A percentile compares a stretch with the other conserved stretches of the same genome.
phyloP scores from a whole-genome alignment of 2,329 filamentous ascomycete genomes.

The Helicocarpus griseus region DNA sequence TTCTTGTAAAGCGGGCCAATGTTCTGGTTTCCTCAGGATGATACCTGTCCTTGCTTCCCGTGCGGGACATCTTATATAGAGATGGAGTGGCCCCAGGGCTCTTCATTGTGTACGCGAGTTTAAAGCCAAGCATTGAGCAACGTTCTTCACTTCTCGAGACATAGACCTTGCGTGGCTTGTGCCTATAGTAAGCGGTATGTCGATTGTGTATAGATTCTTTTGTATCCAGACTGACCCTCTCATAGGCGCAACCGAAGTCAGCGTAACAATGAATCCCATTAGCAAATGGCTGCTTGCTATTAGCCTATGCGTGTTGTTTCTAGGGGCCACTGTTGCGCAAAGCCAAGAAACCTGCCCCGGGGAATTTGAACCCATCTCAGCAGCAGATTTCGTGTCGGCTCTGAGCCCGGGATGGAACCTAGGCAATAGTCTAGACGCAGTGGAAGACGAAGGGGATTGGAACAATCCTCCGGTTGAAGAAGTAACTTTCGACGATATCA shows the following conservation, averaged over 20 bases:
- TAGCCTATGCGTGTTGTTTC: not conserved
- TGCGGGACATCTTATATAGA: not conserved
- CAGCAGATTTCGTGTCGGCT: constrained; percentile 37
- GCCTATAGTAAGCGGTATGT: not conserved
- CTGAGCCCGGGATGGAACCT: constrained; percentile 52
- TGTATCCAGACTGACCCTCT: not conserved
- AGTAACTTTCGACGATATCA: constrained; percentile 43
- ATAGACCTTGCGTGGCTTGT: not conserved
- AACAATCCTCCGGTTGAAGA: constrained; percentile 45
- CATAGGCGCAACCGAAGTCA: not conserved
- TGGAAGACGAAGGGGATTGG: constrained; percentile 49
- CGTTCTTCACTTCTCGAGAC: not conserved
- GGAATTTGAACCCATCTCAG: constrained; percentile 38
- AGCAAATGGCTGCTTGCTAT: not conserved
- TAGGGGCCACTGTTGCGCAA: not conserved
- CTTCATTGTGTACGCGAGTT: not conserved
- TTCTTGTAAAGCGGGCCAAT: no score
- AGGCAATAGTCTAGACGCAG: constrained; percentile 51
- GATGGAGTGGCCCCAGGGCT: not conserved
- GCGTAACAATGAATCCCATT: not conserved
- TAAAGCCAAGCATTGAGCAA: not conserved
- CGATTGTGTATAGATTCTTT: not conserved
- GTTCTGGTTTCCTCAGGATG: not conserved
- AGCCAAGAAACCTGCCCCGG: constrained; percentile 24
- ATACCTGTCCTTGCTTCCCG: not conserved